Percentiles rank a stretch among this genome's conserved stretches.
Evolutionary conservation across 495 filamentous ascomycete genomes (phyloP).

Genomic region (Aspergillus ellipticus): DNA sequence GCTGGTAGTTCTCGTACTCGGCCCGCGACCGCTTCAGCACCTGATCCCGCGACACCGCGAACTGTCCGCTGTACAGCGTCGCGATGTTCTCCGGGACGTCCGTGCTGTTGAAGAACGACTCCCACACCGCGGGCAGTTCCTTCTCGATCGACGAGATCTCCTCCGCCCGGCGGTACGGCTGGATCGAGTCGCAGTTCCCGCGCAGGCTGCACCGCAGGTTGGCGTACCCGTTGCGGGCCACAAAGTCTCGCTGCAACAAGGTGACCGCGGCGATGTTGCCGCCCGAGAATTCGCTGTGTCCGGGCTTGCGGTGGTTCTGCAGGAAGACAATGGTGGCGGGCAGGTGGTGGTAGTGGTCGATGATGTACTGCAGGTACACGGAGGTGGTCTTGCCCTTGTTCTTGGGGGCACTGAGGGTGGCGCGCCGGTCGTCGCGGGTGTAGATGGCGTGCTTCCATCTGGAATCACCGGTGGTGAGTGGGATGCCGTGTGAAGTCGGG

Average conservation of each 20-base stretch:
- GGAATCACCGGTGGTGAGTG: neutral
- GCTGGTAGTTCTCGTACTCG: constrained; percentile 52
- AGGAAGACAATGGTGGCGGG: constrained; percentile 48
- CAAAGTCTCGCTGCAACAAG: constrained; percentile 36
- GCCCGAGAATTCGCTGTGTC: constrained; percentile 43
- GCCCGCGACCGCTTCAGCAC: constrained; percentile 44
- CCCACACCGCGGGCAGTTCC: constrained; percentile 31
- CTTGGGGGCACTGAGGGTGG: constrained; percentile 31
- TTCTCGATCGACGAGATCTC: neutral
- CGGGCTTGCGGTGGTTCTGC: constrained; percentile 41
- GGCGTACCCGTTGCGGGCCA: constrained; percentile 43
- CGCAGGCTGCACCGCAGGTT: constrained; percentile 49
- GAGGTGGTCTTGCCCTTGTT: constrained; percentile 50
- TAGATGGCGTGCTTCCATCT: constrained; percentile 54
- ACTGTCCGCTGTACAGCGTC: constrained; percentile 65
- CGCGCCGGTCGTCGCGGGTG: constrained; percentile 53
- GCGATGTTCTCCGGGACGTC: constrained; percentile 45
- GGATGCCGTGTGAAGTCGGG: neutral
- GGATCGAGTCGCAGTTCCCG: constrained; percentile 20
- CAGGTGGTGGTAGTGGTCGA: constrained; percentile 47
- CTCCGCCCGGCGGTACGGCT: constrained; percentile 19
- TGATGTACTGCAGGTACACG: constrained; percentile 49
- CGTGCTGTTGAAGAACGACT: constrained; percentile 42
- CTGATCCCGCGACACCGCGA: constrained; percentile 56
- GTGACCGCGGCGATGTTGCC: constrained; percentile 38